These are phyloP conservation scores for Endotrypanum monterogeii DNA, from an alignment of 208 protist species.

Conservation along the genomic window DNA sequence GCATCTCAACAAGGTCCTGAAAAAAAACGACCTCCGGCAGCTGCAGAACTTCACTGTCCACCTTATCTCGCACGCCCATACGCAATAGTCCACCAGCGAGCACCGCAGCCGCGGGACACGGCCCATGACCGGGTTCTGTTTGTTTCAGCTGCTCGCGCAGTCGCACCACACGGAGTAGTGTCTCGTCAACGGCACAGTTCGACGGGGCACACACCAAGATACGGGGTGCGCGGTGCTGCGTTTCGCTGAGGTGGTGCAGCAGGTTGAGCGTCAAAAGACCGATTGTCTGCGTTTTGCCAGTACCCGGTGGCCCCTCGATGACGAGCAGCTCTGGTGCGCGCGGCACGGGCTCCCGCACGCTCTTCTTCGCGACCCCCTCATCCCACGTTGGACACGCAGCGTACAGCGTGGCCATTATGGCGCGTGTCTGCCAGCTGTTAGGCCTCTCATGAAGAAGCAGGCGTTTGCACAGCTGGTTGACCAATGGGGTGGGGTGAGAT, in stretches of 20 bases:
- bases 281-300: constrained; percentile 92
- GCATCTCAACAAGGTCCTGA: constrained; percentile 50
- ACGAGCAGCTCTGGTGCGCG: constrained; percentile 57
- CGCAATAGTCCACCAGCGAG: constrained; percentile 39
- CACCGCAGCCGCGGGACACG: constrained; percentile 6
- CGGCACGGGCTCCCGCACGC: neutral
- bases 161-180: constrained; percentile 61
- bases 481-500: constrained; percentile 10
- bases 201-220: constrained; percentile 85
- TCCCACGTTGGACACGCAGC: constrained; percentile 48
- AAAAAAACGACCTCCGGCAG: constrained; percentile 58
- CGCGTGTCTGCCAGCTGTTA: constrained; percentile 71
- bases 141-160: constrained; percentile 36
- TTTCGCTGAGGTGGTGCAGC: constrained; percentile 48
- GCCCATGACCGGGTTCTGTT: neutral
- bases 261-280: constrained; percentile 67
- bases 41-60: constrained; percentile 60
- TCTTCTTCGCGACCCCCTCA: constrained; percentile 8
- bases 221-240: constrained; percentile 12
- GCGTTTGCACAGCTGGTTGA: constrained; percentile 18
- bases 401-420: constrained; percentile 63
- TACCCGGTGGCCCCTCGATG: constrained; percentile 90
- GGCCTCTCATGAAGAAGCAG: constrained; percentile 45
- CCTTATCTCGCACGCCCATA: constrained; percentile 66
- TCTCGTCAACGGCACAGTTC: constrained; percentile 89